Percentiles rank a stretch among this genome's conserved stretches.
Conservation (phyloP, 257 asterid genomes). For the Salvia rosmarinus region DNA sequence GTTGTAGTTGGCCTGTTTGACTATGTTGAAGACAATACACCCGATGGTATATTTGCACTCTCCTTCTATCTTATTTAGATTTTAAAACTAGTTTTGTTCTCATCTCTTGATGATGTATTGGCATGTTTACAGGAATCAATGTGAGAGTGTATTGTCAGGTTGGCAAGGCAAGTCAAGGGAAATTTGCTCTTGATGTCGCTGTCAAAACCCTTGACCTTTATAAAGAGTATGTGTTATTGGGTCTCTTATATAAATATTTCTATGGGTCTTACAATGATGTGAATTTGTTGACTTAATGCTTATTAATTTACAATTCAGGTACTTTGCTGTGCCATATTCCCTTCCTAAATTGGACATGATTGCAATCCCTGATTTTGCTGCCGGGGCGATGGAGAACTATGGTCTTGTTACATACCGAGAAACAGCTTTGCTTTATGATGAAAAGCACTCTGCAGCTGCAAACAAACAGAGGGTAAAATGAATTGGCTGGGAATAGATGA, state of each 20-base stretch:
- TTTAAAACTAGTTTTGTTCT: constrained; percentile 16
- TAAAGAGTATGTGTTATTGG: constrained; percentile 60
- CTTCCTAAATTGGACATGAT: constrained; percentile 96
- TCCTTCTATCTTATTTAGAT: constrained; percentile 22
- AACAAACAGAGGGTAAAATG: constrained; percentile 88
- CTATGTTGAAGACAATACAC: constrained; percentile 84
- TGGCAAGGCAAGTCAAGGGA: constrained; percentile 85
- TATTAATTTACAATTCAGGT: constrained; percentile 47
- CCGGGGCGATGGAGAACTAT: constrained; percentile 98
- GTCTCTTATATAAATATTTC: neutral
- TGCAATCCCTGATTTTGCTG: constrained; percentile 98
- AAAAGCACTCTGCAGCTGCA: constrained; percentile 93
- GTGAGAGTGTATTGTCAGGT: constrained; percentile 90
- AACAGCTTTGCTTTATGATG: constrained; percentile 90
- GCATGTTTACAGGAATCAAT: constrained; percentile 57
- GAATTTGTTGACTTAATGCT: constrained; percentile 10
- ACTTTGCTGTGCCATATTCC: constrained; percentile 86
- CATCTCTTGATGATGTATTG: constrained; percentile 19
- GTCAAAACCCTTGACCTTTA: constrained; percentile 87
- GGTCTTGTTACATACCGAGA: constrained; percentile 95
- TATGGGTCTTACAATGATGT: constrained; percentile 21
- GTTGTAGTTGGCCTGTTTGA: constrained; percentile 94
- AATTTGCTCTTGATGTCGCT: constrained; percentile 87
- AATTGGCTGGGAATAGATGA: constrained; percentile 30
- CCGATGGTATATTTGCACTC: constrained; percentile 67